Percentiles rank a stretch among this genome's conserved stretches.
Evolutionary conservation across 2,329 filamentous ascomycete species (phyloP).

Genomic region (Colletotrichum sp.): DNA sequence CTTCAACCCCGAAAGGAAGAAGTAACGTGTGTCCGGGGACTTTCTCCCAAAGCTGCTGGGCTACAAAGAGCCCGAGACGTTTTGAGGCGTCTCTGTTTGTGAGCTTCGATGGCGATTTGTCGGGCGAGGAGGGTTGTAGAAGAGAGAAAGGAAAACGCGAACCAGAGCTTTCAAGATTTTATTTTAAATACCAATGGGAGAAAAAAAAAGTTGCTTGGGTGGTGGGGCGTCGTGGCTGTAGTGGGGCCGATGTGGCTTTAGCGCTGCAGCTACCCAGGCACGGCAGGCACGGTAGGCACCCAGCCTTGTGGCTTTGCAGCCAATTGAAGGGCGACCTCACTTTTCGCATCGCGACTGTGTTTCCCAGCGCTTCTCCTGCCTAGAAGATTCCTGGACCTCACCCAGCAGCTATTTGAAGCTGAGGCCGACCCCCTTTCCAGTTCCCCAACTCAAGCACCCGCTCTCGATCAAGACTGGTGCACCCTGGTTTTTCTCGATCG

Average conservation of each 20-base stretch:
- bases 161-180: conserved; percentile 5
- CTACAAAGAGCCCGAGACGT: conserved; percentile 38
- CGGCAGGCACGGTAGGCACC: not conserved
- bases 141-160: conserved; percentile 36
- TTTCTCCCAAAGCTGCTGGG: conserved; percentile 95
- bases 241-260: not conserved
- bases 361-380: not conserved
- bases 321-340: conserved; percentile 2
- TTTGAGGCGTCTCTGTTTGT: conserved; percentile 74
- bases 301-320: conserved; percentile 19
- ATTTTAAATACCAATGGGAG: conserved; percentile 1
- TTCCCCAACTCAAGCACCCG: not conserved
- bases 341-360: conserved; percentile 22
- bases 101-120: conserved; percentile 99
- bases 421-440: not conserved
- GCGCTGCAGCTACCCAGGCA: not conserved
- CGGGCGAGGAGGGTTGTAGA: conserved; percentile 84
- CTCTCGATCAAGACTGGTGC: not conserved
- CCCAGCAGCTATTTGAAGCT: conserved; percentile 8
- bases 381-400: not conserved
- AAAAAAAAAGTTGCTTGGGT: not conserved
- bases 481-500: too few species aligned
- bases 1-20: conserved; percentile 42
- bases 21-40: conserved; percentile 87
- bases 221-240: conserved; percentile 14